These are phyloP conservation scores for Pseudomassariella vexata DNA, from an alignment of 2,329 filamentous ascomycete species.

Conservation along the genomic window DNA sequence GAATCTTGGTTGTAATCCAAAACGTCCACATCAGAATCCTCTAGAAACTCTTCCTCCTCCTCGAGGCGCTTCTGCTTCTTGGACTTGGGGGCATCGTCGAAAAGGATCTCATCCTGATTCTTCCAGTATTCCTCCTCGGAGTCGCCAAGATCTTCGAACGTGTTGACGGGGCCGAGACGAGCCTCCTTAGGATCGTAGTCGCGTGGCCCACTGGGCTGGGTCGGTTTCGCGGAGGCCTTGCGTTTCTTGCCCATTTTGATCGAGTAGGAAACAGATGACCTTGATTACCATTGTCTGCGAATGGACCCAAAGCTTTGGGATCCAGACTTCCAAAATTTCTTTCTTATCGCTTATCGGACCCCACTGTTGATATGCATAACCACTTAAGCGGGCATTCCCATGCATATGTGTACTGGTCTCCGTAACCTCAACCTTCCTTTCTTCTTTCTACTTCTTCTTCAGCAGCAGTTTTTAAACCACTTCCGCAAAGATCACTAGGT, in stretches of 20 bases:
- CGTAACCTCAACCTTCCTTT: too few relatives aligned
- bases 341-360: conserved; percentile 7
- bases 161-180: conserved; percentile 54
- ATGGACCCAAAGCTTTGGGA: too few relatives aligned
- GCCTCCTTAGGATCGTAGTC: conserved; percentile 53
- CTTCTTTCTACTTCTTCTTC: too few relatives aligned
- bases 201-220: conserved; percentile 43
- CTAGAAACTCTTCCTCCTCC: conserved; percentile 58
- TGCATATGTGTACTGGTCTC: too few relatives aligned
- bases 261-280: background rate
- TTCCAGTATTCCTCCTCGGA: conserved; percentile 92
- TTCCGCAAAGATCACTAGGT: too few relatives aligned
- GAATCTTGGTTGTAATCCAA: conserved; percentile 42
- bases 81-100: conserved; percentile 73
- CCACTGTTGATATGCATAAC: too few relatives aligned
- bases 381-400: too few relatives aligned
- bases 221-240: conserved; percentile 55
- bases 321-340: conserved; percentile 3
- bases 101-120: conserved; percentile 76
- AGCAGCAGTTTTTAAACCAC: too few relatives aligned
- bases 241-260: conserved; percentile 58
- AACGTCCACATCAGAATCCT: conserved; percentile 58
- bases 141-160: conserved; percentile 81
- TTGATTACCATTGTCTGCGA: background rate
- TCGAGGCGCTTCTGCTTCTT: conserved; percentile 69